Conservation (phyloP, 2,329 filamentous ascomycete species). For the Lachnellula willkommii region DNA sequence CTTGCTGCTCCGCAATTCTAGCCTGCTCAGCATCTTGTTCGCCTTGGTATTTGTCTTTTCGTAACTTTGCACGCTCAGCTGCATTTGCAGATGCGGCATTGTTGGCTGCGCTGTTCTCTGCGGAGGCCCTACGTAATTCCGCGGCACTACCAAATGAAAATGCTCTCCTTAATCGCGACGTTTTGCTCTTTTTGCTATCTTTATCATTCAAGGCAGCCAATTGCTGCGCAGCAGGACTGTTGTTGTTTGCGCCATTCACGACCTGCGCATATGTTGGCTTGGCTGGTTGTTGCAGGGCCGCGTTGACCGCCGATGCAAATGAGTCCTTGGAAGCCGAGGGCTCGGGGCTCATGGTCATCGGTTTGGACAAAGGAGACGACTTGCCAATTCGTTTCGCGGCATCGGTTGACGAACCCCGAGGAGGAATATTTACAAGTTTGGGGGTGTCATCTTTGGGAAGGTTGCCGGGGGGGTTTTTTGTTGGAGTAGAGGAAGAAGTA, state of each 20-base stretch:
- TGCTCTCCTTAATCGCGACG: slow-evolving; percentile 76
- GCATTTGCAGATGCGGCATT: slow-evolving; percentile 21
- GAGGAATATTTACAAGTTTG: slow-evolving; percentile 53
- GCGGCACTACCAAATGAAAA: slow-evolving; percentile 97
- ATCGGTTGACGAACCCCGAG: slow-evolving; percentile 55
- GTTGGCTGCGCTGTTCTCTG: slow-evolving; percentile 49
- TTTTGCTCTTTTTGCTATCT: slow-evolving; percentile 76
- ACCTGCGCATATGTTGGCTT: slow-evolving; percentile 30
- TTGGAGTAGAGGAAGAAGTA: slow-evolving; percentile 29
- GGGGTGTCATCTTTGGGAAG: slow-evolving; percentile 49
- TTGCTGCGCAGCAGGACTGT: slow-evolving; percentile 69
- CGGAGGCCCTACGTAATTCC: slow-evolving; percentile 73
- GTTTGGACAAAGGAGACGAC: slow-evolving; percentile 70
- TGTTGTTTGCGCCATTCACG: slow-evolving; percentile 32
- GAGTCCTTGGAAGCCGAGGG: slow-evolving; percentile 39
- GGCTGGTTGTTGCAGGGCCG: slow-evolving; percentile 29
- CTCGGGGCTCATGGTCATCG: slow-evolving; percentile 57
- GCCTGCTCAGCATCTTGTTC: slow-evolving; percentile 83
- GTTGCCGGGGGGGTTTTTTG: slow-evolving; percentile 33
- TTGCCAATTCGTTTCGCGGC: slow-evolving; percentile 58
- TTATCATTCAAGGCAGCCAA: slow-evolving; percentile 83
- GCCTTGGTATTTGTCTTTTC: slow-evolving; percentile 54
- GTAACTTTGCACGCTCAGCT: slow-evolving; percentile 51
- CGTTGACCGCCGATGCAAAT: slow-evolving; percentile 33
- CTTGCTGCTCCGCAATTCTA: slow-evolving; percentile 86